A percentile compares a stretch with the other conserved stretches of the same genome.
These are phyloP conservation scores for Typha latifolia DNA, from an alignment of 176 grass and related monocot species.

Conservation along the genomic window DNA sequence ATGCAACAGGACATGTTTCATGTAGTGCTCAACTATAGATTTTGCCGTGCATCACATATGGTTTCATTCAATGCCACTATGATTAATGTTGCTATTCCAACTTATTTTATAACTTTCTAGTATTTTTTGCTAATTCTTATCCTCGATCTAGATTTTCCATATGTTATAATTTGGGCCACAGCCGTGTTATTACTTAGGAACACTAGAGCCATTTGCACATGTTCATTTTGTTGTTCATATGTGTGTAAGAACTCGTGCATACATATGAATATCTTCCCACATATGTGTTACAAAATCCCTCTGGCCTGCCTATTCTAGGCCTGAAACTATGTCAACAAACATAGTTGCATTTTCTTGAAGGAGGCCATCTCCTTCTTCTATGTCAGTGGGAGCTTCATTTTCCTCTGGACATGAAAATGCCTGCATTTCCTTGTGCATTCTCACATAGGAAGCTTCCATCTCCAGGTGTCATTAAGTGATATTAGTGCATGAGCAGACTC, in stretches of 20 bases:
- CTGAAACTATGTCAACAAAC: background rate
- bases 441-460: conserved; percentile 55
- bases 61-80: no score
- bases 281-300: background rate
- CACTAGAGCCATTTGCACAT: no score
- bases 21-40: no score
- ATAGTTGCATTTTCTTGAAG: conserved; percentile 1
- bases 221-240: no score
- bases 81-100: no score
- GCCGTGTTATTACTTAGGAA: no score
- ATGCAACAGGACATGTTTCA: no score
- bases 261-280: background rate
- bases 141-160: no score
- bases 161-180: no score
- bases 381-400: conserved; percentile 12
- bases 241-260: background rate
- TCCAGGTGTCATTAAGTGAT: conserved; percentile 71
- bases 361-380: background rate
- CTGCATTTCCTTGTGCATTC: conserved; percentile 39
- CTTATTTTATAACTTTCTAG: no score
- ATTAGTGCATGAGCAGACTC: conserved; percentile 76
- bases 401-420: conserved; percentile 13
- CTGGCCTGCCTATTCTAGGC: background rate
- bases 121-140: no score
- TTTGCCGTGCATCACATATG: no score